phyloP scores from a whole-genome alignment of 2,329 filamentous ascomycete genomes.

The Rachicladosporium sp. region DNA sequence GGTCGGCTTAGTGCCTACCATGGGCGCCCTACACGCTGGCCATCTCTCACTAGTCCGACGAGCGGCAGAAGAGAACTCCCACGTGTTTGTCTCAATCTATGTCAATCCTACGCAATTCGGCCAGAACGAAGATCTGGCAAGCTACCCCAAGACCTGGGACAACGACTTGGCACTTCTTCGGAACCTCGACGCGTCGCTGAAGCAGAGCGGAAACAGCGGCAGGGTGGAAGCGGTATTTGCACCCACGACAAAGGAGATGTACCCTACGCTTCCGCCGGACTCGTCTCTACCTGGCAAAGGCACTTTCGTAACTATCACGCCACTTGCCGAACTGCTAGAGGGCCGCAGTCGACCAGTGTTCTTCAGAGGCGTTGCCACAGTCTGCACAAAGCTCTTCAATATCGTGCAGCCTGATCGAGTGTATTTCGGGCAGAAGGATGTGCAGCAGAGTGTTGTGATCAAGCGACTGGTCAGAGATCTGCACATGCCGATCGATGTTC shows the following conservation, averaged over 20 bases:
- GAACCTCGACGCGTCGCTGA: conserved; percentile 59
- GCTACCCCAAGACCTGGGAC: conserved; percentile 85
- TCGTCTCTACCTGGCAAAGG: conserved; percentile 64
- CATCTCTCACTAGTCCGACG: conserved; percentile 76
- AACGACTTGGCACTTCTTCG: conserved; percentile 57
- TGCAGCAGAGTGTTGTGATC: conserved; percentile 90
- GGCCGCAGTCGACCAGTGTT: conserved; percentile 81
- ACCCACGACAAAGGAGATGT: conserved; percentile 72
- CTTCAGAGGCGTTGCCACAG: conserved; percentile 89
- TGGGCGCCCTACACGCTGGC: conserved; percentile 91
- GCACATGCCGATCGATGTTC: conserved; percentile 61
- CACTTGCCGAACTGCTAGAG: conserved; percentile 69
- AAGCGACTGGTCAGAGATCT: conserved; percentile 80
- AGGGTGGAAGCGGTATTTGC: conserved; percentile 75
- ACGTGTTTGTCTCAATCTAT: conserved; percentile 84
- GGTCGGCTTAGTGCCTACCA: conserved; percentile 85
- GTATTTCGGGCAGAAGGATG: conserved; percentile 95
- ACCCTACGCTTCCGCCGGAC: conserved; percentile 66
- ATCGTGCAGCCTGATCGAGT: conserved; percentile 65
- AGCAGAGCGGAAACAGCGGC: conserved; percentile 20
- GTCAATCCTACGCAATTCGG: conserved; percentile 97
- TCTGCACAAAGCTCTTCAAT: conserved; percentile 90
- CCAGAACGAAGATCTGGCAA: conserved; percentile 70
- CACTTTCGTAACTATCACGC: conserved; percentile 84
- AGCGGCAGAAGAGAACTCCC: conserved; percentile 71